Conservation (phyloP, 177 flowering plant species). For the Telopea speciosissima region DNA sequence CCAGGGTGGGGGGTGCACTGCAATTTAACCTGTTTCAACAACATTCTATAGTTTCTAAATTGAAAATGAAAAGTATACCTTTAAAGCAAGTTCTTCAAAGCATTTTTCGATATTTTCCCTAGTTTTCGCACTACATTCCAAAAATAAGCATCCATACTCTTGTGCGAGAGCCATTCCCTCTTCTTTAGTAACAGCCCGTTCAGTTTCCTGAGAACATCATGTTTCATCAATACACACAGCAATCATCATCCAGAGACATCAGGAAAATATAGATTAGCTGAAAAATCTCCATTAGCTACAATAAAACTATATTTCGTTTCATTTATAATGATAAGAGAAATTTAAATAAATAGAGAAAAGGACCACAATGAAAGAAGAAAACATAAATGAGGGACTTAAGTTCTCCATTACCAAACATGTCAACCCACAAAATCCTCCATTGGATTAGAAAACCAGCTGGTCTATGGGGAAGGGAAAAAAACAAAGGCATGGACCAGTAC, state of each 20-base stretch:
- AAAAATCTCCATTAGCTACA: neutral
- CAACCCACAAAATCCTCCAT: neutral
- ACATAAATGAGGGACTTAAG: neutral
- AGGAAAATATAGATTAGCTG: neutral
- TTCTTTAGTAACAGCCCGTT: slow-evolving; percentile 70
- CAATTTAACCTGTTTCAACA: neutral
- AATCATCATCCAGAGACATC: no score
- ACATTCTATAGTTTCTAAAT: neutral
- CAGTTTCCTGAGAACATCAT: slow-evolving; percentile 52
- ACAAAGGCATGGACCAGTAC: neutral
- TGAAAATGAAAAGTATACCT: slow-evolving; percentile 38
- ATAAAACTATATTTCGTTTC: no score
- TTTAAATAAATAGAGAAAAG: neutral
- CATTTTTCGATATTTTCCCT: slow-evolving; percentile 64
- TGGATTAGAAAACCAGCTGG: neutral
- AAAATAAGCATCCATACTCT: slow-evolving; percentile 53
- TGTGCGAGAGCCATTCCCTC: slow-evolving; percentile 80
- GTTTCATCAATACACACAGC: neutral
- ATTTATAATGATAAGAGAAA: no score
- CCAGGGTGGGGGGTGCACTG: neutral
- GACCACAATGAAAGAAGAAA: neutral
- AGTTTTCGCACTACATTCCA: slow-evolving; percentile 90
- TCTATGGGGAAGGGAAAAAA: no score
- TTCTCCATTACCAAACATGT: neutral
- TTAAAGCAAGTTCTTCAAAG: slow-evolving; percentile 63